A percentile compares a stretch with the other conserved stretches of the same genome.
These are phyloP conservation scores for Cardamine chenopodiifolia DNA, from an alignment of 345 rosid species.

Conservation along the genomic window DNA sequence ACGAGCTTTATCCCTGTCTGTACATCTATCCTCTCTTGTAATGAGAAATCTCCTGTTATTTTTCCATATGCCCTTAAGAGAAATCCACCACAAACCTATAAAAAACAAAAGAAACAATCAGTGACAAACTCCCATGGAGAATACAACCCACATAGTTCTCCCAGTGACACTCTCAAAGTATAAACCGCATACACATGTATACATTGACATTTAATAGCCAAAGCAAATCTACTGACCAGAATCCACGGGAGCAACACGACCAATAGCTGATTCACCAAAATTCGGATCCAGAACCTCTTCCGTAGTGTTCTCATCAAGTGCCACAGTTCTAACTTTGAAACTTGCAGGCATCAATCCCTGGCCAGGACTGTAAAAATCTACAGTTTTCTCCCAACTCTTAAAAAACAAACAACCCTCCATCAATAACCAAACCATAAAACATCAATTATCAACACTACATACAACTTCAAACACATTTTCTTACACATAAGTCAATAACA, in stretches of 20 bases:
- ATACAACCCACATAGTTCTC: too few species aligned
- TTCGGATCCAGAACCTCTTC: constrained; percentile 92
- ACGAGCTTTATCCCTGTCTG: constrained; percentile 81
- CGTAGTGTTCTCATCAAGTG: constrained; percentile 60
- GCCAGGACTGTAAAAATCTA: constrained; percentile 93
- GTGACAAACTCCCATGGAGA: neutral
- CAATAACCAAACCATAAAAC: neutral
- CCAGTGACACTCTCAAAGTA: too few species aligned
- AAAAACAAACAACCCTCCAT: constrained; percentile 12
- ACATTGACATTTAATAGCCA: too few species aligned
- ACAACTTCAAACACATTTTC: neutral
- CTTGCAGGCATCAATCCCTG: constrained; percentile 96
- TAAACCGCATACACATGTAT: too few species aligned
- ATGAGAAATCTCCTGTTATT: constrained; percentile 73
- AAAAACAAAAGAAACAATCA: constrained; percentile 22
- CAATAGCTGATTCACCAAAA: constrained; percentile 94
- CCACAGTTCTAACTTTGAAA: constrained; percentile 76
- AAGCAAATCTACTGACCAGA: constrained; percentile 47
- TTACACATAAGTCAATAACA: neutral
- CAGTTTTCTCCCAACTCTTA: constrained; percentile 96
- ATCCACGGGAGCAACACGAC: constrained; percentile 95
- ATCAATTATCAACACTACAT: neutral
- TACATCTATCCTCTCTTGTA: constrained; percentile 90
- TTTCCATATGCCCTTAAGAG: constrained; percentile 83
- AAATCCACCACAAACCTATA: constrained; percentile 90